Evolutionary conservation across 345 rosid genomes (phyloP), one percentile per base, ranked within the genome.

Genomic region (Aquilaria yunnanensis): DNA sequence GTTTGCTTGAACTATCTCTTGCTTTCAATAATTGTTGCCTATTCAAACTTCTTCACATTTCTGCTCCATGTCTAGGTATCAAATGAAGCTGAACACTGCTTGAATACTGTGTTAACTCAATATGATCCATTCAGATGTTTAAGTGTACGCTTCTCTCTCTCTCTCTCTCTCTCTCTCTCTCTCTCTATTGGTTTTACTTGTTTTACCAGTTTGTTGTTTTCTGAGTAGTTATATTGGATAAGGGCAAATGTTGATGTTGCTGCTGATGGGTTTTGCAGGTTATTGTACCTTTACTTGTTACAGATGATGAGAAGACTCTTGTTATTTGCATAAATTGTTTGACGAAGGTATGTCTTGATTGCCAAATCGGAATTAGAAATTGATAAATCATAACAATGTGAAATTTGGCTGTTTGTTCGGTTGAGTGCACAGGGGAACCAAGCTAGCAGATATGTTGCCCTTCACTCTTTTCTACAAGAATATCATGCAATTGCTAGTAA

Each of bases 81-180:
- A 57, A 87, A 63, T 74, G 93, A 91, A 78, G 93, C 93, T 67
- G 99, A 94, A 75, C 91, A 80, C 75, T 88, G 96, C 77, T 80
- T 94, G 80, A 88, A 82, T 49, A 61, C 80, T 2, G 78, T 91
- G 57, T 72, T 94, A 76, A 82, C 91, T 46, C 87, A 86, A 54
- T 90, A 85, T 73, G 99, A 94, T 65, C 96, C 96, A 61, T 88
- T 88, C 83, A 86, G 99, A 88, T 86, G 96, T 82, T 83, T 94
- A 71, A 94, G 96, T 75, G 99, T 94, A 86, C 30, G 83, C 72
- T 56, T 65, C 16, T 33, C 48, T 61, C 62, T 37, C 16, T 64
- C 59, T 65, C 37, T 32, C 64, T 10, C 57, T 47, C 47, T 32
- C 66, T 63, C 69, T 10, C 29, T 12, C 32, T 46, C 63, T 47